Conservation (phyloP, 2,329 filamentous ascomycete genomes). For the Parafenestella ontariensis region DNA sequence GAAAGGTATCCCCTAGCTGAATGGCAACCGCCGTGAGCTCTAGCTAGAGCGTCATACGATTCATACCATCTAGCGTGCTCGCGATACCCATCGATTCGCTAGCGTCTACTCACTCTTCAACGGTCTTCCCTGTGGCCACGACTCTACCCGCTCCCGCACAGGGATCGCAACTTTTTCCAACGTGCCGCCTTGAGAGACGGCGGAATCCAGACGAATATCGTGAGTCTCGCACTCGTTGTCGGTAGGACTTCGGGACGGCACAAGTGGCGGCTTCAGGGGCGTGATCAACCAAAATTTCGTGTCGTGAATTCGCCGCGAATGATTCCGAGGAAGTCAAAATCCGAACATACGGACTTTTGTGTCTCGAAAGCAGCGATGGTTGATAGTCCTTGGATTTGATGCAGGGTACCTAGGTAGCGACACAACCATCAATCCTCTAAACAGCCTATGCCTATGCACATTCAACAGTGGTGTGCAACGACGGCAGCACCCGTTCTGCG, state of each 20-base stretch:
- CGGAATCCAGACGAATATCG: not conserved
- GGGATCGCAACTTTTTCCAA: not conserved
- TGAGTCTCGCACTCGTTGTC: not conserved
- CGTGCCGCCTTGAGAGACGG: not conserved
- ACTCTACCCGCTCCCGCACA: not conserved
- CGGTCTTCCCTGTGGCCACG: not conserved
- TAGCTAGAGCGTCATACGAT: no score
- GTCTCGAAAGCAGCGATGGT: not conserved
- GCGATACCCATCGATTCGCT: no score
- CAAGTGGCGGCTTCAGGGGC: not conserved
- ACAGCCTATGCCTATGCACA: not conserved
- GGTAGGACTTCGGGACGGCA: not conserved
- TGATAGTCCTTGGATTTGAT: not conserved
- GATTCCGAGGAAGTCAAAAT: slow-evolving; percentile 4
- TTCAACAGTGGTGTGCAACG: not conserved
- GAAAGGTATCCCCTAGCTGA: no score
- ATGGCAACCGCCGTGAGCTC: no score
- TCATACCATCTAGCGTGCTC: no score
- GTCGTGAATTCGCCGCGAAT: slow-evolving; percentile 2
- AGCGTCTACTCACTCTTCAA: not conserved
- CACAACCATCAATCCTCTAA: not conserved
- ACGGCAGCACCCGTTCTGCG: not conserved
- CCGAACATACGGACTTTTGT: not conserved
- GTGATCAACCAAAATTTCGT: not conserved
- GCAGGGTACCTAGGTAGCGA: not conserved